These are phyloP conservation scores for Wallemia mellicola DNA, from an alignment of 1,284 basidiomycete genomes.

Conservation along the genomic window DNA sequence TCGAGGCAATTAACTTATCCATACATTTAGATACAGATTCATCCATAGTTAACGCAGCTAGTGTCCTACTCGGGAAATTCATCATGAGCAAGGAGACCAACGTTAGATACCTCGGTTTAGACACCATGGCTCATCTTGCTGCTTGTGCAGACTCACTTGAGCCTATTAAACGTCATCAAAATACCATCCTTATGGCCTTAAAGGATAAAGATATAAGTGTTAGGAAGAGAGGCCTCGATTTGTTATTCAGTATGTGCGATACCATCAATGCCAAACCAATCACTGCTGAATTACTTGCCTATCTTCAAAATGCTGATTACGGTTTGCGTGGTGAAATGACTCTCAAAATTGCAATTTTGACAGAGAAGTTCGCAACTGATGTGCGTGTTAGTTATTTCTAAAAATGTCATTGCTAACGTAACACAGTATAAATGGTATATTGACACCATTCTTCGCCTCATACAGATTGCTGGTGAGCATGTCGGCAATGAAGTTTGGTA, in stretches of 20 bases:
- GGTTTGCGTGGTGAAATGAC: constrained; percentile 93
- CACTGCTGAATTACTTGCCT: constrained; percentile 74
- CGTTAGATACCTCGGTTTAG: constrained; percentile 84
- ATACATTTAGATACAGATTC: constrained; percentile 89
- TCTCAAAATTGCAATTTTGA: constrained; percentile 87
- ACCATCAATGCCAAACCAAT: constrained; percentile 76
- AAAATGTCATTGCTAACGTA: no score
- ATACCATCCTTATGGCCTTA: constrained; percentile 73
- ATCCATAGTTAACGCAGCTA: constrained; percentile 61
- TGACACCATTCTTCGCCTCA: constrained; percentile 77
- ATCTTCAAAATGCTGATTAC: constrained; percentile 80
- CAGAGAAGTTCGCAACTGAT: constrained; percentile 76
- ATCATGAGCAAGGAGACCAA: constrained; percentile 96
- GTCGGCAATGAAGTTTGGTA: constrained; percentile 99
- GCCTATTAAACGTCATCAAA: constrained; percentile 81
- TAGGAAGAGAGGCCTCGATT: constrained; percentile 66
- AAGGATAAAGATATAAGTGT: constrained; percentile 95
- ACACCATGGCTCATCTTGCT: constrained; percentile 93
- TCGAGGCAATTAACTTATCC: constrained; percentile 87
- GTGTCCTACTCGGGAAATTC: constrained; percentile 69
- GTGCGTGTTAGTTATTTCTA: constrained; percentile 12
- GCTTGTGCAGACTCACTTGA: constrained; percentile 67
- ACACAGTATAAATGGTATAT: constrained; percentile 66
- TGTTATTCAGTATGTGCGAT: constrained; percentile 98
- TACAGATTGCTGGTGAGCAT: constrained; percentile 87